Evolutionary conservation across 805 yeast species (phyloP), one percentile per base, ranked within the genome.

Genomic region (Candida namnaoensis): DNA sequence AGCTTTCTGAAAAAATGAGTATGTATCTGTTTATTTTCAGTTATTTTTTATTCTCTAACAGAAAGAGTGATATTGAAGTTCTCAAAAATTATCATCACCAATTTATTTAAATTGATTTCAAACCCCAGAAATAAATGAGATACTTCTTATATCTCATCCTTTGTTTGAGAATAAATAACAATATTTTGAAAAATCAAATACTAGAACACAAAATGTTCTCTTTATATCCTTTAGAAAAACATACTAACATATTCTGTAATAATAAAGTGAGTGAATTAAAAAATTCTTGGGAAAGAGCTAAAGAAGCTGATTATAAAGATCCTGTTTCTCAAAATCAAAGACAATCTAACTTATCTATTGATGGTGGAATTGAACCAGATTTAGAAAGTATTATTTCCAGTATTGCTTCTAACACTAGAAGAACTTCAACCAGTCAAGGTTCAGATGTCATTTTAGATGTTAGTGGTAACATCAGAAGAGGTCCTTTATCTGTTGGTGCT

Each of bases 381-480:
- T 44, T 54, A 6, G 57, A 52, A 12, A 52, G 60, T 38, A 57
- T 56, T 46, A 52, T 59, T 38, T 58, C 63, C 5, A 53, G 51
- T 39, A 45, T 59, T 6, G 44, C 49, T 24, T 47, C 51, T 32
- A 50, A 53, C 38, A 47, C 23, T 37, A 34, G 74, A 47, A 58
- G 70, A 40, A 62, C 68, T 44, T 69, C 75, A 7, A 60, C 63
- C 46, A 59, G 61, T 39, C 72, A 64, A 42, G 50, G 57, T 33
- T 57, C 72, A 36, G 76, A 71, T 39, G 28, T 26, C 28, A 26
- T 26, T 26, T 7, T 26, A 7, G 60, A 63, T n/a, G 72, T 65
- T 44, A 58, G 60, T 34, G 64, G 60, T 43, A 76, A 74, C n/a
- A 58, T 69, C 47, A 71, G 67, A 47, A 63, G 66, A 44, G 76